These are phyloP conservation scores for Cordyceps cateniannulata DNA, from an alignment of 2,329 filamentous ascomycete genomes.

Conservation along the genomic window DNA sequence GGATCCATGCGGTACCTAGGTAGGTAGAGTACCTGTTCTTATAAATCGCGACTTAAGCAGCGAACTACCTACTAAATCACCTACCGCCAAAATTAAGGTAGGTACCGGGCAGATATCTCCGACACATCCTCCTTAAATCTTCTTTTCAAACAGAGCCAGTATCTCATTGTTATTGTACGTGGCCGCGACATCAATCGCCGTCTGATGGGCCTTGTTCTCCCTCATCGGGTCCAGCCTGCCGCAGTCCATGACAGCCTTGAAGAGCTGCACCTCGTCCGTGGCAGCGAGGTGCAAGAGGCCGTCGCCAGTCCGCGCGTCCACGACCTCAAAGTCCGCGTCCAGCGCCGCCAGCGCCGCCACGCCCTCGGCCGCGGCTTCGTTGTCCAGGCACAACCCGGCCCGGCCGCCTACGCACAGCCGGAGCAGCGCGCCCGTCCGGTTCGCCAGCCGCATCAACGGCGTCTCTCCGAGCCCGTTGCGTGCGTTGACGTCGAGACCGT, in stretches of 20 bases:
- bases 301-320: conserved; percentile 19
- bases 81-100: too few relatives aligned
- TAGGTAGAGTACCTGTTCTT: too few relatives aligned
- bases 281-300: conserved; percentile 26
- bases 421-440: not conserved
- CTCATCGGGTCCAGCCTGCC: conserved; percentile 23
- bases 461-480: conserved; percentile 15
- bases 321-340: conserved; percentile 23
- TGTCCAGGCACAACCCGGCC: not conserved
- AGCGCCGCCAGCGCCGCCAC: conserved; percentile 14
- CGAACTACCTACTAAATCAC: too few relatives aligned
- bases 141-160: conserved; percentile 4
- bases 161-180: conserved; percentile 14
- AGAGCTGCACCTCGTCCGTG: conserved; percentile 14
- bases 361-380: not conserved
- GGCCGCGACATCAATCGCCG: conserved; percentile 28
- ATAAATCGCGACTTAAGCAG: too few relatives aligned
- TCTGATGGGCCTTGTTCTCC: conserved; percentile 24
- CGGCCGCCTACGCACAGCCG: not conserved
- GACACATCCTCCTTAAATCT: not conserved
- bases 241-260: conserved; percentile 20
- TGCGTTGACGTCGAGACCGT: conserved; percentile 15
- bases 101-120: too few relatives aligned
- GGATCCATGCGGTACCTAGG: too few relatives aligned
- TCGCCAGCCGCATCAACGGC: conserved; percentile 13